Base-by-base conservation (phyloP, 129 eudicot genomes). In the Escallonia rubra region DNA sequence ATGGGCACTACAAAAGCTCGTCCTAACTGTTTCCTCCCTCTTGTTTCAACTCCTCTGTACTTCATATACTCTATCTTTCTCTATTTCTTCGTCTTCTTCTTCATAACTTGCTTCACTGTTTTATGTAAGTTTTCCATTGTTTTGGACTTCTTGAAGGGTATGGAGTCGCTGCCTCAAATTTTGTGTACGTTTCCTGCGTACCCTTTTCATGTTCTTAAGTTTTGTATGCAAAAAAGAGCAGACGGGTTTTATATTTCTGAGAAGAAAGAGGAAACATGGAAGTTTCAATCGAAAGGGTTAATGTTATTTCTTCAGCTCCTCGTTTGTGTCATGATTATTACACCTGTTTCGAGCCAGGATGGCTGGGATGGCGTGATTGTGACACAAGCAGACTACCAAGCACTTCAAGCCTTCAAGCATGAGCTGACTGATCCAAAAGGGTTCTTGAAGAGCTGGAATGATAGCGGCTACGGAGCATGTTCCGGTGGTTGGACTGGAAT, bases 401-500 rank as follows among this genome's bases (percentile, higher is more conserved):
- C 95, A 5, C 82, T 90, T 39, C 87, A 90, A 74, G 83, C 97
- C 50, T 84, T 90, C 58, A 90, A 84, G 65, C 86, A 73, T 4
- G 83, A 79, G 10, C 64, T 90, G 43, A 65, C 80, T 62, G 97
- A 90, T 63, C 90, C 97, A 50, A 87, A 80, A 59, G 97, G 97
- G 50, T 87, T 84, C 87, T 74, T 90, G 70, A 79, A 65, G 67
- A 87, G 87, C 80, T 90, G 97, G 97, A 90, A 90, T 57, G 95
- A 84, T 50, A 77, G 87, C 57, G 97, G 97, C 12, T 81, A 57
- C 60, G 95, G 97, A n/a, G 97, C 95, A 72, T 90, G 97, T 67
- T 90, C 97, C 3, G 97, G 97, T 45, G 86, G 87, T 45, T 90
- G 97, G 97, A 77, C 56, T 42, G 97, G 97, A 41, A 90, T 90